Evolutionary conservation across 83 land plant genomes (phyloP).

Genomic region (Diphasiastrum complanatum): DNA sequence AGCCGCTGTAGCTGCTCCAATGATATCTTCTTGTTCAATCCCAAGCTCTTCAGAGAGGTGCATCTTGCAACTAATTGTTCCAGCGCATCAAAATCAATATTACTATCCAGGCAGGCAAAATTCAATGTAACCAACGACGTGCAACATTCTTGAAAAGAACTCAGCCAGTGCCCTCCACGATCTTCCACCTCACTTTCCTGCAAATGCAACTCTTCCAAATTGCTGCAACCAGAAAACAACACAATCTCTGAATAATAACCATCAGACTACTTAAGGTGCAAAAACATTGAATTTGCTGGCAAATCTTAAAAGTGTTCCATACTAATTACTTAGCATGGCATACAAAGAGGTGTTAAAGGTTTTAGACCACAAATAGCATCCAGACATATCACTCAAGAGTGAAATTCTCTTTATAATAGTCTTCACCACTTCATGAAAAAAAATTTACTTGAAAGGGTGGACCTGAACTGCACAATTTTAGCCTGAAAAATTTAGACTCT

Average conservation of each 20-base stretch:
- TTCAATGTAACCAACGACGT: conserved; percentile 50
- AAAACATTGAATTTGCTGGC: not conserved
- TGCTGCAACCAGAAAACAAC: conserved; percentile 36
- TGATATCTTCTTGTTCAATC: conserved; percentile 45
- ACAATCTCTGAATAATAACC: not conserved
- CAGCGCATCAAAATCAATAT: conserved; percentile 47
- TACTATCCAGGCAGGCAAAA: conserved; percentile 54
- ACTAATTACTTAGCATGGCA: too few relatives aligned
- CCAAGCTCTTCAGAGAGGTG: conserved; percentile 42
- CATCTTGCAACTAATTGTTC: conserved; percentile 60
- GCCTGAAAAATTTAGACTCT: too few relatives aligned
- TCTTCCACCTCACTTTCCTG: conserved; percentile 71
- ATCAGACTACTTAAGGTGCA: not conserved
- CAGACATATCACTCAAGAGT: too few relatives aligned
- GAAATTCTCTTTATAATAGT: too few relatives aligned
- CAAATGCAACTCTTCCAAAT: conserved; percentile 64
- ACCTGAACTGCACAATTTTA: too few relatives aligned
- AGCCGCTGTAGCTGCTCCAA: conserved; percentile 49
- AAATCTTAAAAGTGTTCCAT: not conserved
- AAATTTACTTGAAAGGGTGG: too few relatives aligned
- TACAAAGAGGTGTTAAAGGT: too few relatives aligned
- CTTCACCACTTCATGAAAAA: too few relatives aligned
- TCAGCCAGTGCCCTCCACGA: conserved; percentile 54
- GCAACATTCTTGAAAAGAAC: conserved; percentile 48
- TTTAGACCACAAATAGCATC: too few relatives aligned